phyloP scores from a whole-genome alignment of 2,329 filamentous ascomycete species.

The Apiospora pterosperma region DNA sequence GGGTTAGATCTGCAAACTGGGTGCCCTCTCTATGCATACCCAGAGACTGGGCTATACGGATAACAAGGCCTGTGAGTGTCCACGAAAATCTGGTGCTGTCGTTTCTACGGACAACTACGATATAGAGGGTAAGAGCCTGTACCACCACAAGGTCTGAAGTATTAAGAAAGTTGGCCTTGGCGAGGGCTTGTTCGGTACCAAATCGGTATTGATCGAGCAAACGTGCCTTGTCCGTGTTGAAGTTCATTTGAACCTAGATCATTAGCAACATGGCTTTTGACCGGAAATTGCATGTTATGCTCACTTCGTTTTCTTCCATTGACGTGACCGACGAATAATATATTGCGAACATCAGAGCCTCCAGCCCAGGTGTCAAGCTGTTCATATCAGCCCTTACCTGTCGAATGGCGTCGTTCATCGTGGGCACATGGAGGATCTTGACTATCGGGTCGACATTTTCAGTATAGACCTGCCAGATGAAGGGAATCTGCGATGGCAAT shows the following conservation, averaged over 20 bases:
- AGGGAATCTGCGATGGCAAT: constrained; percentile 59
- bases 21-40: constrained; percentile 57
- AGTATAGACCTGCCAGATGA: constrained; percentile 68
- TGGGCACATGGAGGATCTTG: constrained; percentile 69
- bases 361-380: constrained; percentile 51
- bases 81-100: constrained; percentile 55
- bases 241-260: constrained; percentile 46
- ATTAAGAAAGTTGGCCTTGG: constrained; percentile 58
- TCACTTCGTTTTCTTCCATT: constrained; percentile 57
- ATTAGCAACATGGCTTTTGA: background rate
- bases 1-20: constrained; percentile 47
- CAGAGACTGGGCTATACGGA: constrained; percentile 51
- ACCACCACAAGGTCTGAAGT: constrained; percentile 56
- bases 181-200: constrained; percentile 56
- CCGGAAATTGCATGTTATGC: constrained; percentile 5
- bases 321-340: constrained; percentile 58
- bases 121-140: constrained; percentile 59
- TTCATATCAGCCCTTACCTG: constrained; percentile 58
- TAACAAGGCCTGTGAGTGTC: constrained; percentile 61
- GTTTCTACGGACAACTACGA: constrained; percentile 49
- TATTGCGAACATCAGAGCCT: constrained; percentile 62
- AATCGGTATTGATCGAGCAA: constrained; percentile 47
- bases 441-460: constrained; percentile 72
- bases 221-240: constrained; percentile 43
- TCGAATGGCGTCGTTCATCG: constrained; percentile 58